Evolutionary conservation across 805 yeast species (phyloP).

Genomic region (Suhomyces sp.): DNA sequence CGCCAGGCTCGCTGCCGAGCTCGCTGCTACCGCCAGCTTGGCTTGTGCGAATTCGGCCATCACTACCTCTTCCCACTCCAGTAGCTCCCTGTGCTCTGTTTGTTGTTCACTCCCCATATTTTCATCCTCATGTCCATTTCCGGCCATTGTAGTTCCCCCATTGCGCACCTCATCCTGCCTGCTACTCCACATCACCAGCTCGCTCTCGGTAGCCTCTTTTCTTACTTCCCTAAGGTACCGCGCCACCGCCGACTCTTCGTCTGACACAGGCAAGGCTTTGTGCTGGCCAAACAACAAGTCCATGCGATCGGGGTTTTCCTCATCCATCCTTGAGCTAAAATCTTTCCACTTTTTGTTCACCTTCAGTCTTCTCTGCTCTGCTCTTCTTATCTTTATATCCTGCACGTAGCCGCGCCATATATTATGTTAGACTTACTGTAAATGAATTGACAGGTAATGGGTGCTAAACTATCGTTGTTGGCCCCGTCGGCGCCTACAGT

Average conservation of each 20-base stretch:
- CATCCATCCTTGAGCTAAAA: not conserved
- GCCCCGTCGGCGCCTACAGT: conserved; percentile 92
- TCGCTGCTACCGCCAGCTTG: not conserved
- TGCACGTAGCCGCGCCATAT: not conserved
- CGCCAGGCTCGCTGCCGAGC: not conserved
- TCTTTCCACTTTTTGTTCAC: not conserved
- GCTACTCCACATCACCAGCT: conserved; percentile 3
- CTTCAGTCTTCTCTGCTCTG: not conserved
- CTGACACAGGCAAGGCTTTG: conserved; percentile 23
- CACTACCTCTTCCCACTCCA: not conserved
- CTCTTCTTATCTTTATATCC: not conserved
- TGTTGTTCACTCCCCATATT: not conserved
- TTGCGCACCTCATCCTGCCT: not conserved
- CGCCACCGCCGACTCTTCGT: conserved; percentile 14
- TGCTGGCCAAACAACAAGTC: conserved; percentile 31
- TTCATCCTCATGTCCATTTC: not conserved
- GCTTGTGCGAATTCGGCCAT: not conserved
- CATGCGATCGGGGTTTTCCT: conserved; percentile 14
- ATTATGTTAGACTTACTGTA: not conserved
- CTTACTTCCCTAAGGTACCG: conserved; percentile 29
- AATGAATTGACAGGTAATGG: conserved; percentile 49
- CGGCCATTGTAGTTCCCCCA: not conserved
- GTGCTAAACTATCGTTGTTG: conserved; percentile 77
- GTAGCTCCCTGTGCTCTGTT: not conserved
- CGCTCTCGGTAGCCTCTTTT: conserved; percentile 28